Conservation (phyloP, 2,329 filamentous ascomycete species). For the Basipetospora chlamydospora region DNA sequence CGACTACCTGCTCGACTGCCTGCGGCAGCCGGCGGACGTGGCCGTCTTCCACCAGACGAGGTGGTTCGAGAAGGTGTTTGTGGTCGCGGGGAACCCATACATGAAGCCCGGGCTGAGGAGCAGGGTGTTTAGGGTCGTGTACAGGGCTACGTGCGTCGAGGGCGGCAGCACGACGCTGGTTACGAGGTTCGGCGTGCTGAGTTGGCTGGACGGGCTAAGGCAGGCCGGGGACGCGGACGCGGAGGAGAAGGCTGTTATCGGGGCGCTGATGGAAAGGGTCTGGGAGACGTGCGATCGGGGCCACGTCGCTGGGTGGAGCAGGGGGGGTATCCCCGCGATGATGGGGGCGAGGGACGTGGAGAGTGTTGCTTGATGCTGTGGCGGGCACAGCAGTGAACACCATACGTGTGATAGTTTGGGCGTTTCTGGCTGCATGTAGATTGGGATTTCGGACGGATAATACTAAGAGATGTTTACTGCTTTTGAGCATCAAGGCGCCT, state of each 20-base stretch:
- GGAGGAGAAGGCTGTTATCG: conserved; percentile 34
- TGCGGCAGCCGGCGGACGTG: conserved; percentile 45
- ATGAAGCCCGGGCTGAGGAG: conserved; percentile 44
- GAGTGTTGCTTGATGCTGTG: conserved; percentile 1
- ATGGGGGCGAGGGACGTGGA: background rate
- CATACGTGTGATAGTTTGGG: too few relatives aligned
- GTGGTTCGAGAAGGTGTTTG: conserved; percentile 63
- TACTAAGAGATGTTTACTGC: too few relatives aligned
- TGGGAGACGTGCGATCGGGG: conserved; percentile 52
- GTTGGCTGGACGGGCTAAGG: conserved; percentile 41
- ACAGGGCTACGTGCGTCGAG: conserved; percentile 50
- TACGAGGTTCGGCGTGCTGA: conserved; percentile 59
- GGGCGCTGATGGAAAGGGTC: conserved; percentile 40
- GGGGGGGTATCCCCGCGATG: conserved; percentile 4
- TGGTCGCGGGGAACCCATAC: conserved; percentile 52
- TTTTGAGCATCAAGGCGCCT: too few relatives aligned
- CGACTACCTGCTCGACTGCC: conserved; percentile 51
- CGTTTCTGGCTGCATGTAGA: too few relatives aligned
- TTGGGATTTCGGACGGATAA: too few relatives aligned
- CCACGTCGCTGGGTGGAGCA: conserved; percentile 9
- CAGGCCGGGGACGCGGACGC: conserved; percentile 23
- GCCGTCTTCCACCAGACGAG: conserved; percentile 44
- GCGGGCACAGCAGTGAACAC: too few relatives aligned
- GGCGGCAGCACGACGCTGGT: conserved; percentile 68
- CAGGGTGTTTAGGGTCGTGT: conserved; percentile 46